These are phyloP conservation scores for Mycena venus DNA, from an alignment of 768 basidiomycete genomes.

Conservation along the genomic window DNA sequence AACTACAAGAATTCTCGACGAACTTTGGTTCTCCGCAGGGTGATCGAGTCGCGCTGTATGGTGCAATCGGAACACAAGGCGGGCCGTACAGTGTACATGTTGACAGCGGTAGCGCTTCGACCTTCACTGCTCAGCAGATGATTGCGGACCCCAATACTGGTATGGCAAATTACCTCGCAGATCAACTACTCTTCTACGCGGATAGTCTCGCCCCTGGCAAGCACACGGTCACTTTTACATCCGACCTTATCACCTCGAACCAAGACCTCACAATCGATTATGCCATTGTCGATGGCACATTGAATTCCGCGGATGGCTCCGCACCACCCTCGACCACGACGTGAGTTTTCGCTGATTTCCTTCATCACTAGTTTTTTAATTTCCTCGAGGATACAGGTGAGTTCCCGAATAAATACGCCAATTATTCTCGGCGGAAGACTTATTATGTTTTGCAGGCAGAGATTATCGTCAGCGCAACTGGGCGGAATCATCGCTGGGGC, in stretches of 20 bases:
- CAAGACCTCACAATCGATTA: background rate
- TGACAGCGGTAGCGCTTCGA: background rate
- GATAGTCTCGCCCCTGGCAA: background rate
- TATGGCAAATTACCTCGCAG: background rate
- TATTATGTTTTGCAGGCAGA: background rate
- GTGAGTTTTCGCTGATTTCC: no score
- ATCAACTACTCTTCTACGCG: slow-evolving; percentile 17
- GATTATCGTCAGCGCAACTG: background rate
- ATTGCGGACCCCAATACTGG: background rate
- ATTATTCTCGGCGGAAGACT: no score
- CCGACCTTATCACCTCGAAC: background rate
- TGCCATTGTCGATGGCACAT: no score
- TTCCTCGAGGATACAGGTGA: background rate
- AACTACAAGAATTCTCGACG: no score
- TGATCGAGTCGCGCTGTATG: slow-evolving; percentile 24
- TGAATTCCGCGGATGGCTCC: background rate
- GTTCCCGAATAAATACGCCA: background rate
- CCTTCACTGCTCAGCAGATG: background rate
- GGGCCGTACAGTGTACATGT: slow-evolving; percentile 2
- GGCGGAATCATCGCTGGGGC: background rate
- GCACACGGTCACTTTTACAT: background rate
- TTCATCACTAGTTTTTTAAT: background rate
- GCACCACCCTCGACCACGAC: background rate
- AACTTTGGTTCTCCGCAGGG: background rate
- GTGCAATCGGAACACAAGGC: slow-evolving; percentile 7